Evolutionary conservation across 164 flowering plant species (phyloP), one percentile per base, ranked within the genome.

Genomic region (Cinnamomum chago): DNA sequence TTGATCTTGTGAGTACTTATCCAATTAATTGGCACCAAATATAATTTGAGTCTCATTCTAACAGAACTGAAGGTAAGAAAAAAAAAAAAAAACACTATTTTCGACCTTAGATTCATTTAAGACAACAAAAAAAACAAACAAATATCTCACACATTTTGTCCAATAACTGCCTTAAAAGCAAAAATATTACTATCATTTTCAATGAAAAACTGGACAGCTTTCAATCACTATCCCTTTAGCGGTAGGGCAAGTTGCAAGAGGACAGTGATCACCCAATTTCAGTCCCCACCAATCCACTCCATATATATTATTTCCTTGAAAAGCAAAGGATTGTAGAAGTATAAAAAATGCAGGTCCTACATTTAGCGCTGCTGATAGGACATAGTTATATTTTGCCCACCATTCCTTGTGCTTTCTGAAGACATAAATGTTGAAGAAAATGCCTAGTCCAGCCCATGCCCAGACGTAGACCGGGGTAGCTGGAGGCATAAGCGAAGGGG

Each of bases 161-260:
- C 47, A 35, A 0, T 35, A 5, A 35, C 47, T 35, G 47, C 47
- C 47, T 1, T 10, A 35, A 35, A 35, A 5, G 7, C 3, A 4
- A 4, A 35, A 35, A 35, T 10, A 35, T 7, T 35, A 58, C 20
- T 0, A 5, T 58, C 15, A 14, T 58, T 14, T 58, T 65, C 67
- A 65, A 65, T 25, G 20, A 25, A 65, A 65, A 65, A 65, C 67
- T 0, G 60, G 72, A 24, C 72, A 70, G 6, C 72, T 33, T n/a
- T 20, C 58, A 50, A 70, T 15, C 15, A 47, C 58, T 20, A 70
- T 25, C 18, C 72, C 58, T 47, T 55, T 55, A 14, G 72, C 72
- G 10, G 72, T 70, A 1, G 72, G 72, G 58, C 72, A 70, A 2
- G n/a, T 10, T 1, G 72, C 72, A n/a, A 70, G 58, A 24, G 72